Evolutionary conservation across 2,329 filamentous ascomycete genomes (phyloP), one percentile per base, ranked within the genome.

Genomic region (Monosporascus ibericus): DNA sequence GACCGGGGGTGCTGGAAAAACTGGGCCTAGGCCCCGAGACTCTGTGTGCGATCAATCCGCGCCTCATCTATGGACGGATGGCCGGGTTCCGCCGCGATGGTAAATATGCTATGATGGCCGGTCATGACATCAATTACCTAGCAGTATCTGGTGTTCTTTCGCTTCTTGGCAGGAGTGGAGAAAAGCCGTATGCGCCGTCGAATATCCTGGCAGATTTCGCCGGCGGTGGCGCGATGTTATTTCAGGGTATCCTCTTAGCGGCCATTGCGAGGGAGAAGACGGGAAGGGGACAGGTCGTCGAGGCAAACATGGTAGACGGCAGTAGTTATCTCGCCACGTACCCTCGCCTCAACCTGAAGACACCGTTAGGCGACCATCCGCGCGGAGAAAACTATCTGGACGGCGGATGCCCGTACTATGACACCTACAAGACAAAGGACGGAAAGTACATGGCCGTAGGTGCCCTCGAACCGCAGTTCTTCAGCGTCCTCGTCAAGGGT

Each of bases 281-380:
- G 0, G 90, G 90, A 0, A 73, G 72, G 2, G 92, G 92, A 0
- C 92, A 96, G 71, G 86, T 96, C 14, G 91, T 97, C 8, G 90
- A 96, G 72, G 90, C 89, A 17, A 96, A 95, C 69, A 97, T 97
- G 92, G 92, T 96, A 14, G 92, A 97, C 72, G 92, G 92, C 8
- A 82, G 81, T 22, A 81, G 84, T 37, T 92, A 92, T 68, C 73
- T 97, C 25, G 85, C 86, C 1, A 87, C 85, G 0, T 92, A 92
- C 72, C 86, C 88, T 49, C 78, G 92, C 36, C 74, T 95, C 55
- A 76, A 77, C 27, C 75, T 78, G 55, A 85, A 86, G 65, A 84
- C 76, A 6, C 77, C 80, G 1, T 65, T 84, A 39, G 92, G 90
- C 75, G 67, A 74, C 60, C 68, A 69, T 3, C 77, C 81, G 25